Conservation (phyloP, 129 eudicot genomes). For the Flaveria brownii region DNA sequence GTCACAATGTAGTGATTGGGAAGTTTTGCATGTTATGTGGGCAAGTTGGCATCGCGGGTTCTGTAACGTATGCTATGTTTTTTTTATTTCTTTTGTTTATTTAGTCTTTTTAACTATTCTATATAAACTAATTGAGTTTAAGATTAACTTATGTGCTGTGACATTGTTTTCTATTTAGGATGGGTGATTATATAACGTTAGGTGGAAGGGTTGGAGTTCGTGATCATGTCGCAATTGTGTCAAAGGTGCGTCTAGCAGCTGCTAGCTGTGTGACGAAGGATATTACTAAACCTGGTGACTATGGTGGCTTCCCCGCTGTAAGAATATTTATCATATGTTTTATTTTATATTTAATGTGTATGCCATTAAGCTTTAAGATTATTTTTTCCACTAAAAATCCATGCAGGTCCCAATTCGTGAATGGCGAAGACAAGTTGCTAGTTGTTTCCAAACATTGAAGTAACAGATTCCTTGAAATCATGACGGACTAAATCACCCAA, state of each 20-base stretch:
- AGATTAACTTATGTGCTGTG: neutral
- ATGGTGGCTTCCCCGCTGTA: slow-evolving; percentile 98
- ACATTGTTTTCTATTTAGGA: slow-evolving; percentile 38
- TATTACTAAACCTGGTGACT: slow-evolving; percentile 81
- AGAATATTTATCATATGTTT: slow-evolving; percentile 27
- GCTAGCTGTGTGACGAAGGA: slow-evolving; percentile 85
- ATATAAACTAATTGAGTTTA: slow-evolving; percentile 5
- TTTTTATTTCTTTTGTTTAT: neutral
- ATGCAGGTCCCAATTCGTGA: slow-evolving; percentile 67
- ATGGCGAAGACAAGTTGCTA: slow-evolving; percentile 80
- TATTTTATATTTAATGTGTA: neutral
- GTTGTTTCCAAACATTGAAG: slow-evolving; percentile 33
- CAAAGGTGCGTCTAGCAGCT: slow-evolving; percentile 89
- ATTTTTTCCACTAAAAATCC: neutral
- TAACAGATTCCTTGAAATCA: slow-evolving; percentile 16
- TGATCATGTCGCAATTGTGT: slow-evolving; percentile 81
- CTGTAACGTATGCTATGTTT: slow-evolving; percentile 63
- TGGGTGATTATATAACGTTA: slow-evolving; percentile 77
- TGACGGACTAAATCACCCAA: neutral
- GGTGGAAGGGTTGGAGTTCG: slow-evolving; percentile 88
- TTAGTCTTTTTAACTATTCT: neutral
- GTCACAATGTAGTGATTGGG: slow-evolving; percentile 82
- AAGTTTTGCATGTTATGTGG: slow-evolving; percentile 86
- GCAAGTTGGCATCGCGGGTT: slow-evolving; percentile 95
- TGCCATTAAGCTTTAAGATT: neutral